Conservation (phyloP, 1,284 basidiomycete species). For the Laetiporus sulphureus region DNA sequence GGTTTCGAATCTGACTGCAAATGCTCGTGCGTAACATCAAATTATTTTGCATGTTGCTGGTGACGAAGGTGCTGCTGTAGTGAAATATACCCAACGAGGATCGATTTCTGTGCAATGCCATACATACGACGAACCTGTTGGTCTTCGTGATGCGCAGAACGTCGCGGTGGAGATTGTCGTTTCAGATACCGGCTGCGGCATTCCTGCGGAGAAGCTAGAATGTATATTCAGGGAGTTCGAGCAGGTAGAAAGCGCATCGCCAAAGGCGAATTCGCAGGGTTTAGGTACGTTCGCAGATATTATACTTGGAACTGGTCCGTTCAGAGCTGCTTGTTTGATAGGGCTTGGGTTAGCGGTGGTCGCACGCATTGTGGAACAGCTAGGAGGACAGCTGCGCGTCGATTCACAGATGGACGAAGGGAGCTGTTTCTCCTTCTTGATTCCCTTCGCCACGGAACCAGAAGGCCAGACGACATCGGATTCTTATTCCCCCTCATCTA, state of each 20-base stretch:
- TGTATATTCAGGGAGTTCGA: constrained; percentile 86
- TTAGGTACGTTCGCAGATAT: constrained; percentile 35
- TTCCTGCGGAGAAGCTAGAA: constrained; percentile 66
- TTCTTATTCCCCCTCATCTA: constrained; percentile 3
- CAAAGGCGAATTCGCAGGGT: constrained; percentile 35
- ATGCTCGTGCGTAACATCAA: constrained; percentile 52
- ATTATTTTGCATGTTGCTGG: constrained; percentile 1
- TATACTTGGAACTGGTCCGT: not conserved
- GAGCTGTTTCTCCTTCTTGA: constrained; percentile 69
- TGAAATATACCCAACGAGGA: constrained; percentile 72
- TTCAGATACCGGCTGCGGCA: constrained; percentile 77
- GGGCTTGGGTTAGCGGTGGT: constrained; percentile 79
- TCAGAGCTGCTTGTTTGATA: constrained; percentile 13
- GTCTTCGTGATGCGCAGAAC: constrained; percentile 37
- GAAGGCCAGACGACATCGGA: constrained; percentile 8
- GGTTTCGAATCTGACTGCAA: constrained; percentile 79
- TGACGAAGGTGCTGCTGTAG: constrained; percentile 27
- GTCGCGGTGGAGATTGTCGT: constrained; percentile 70
- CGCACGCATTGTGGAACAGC: constrained; percentile 77
- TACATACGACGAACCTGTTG: constrained; percentile 45
- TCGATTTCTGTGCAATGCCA: constrained; percentile 61
- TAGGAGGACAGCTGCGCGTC: constrained; percentile 75
- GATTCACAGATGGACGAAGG: constrained; percentile 67
- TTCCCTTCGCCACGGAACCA: constrained; percentile 45
- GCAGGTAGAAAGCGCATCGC: constrained; percentile 61